Conservation (phyloP, 805 yeast species). For the Teunomyces panamensis region DNA sequence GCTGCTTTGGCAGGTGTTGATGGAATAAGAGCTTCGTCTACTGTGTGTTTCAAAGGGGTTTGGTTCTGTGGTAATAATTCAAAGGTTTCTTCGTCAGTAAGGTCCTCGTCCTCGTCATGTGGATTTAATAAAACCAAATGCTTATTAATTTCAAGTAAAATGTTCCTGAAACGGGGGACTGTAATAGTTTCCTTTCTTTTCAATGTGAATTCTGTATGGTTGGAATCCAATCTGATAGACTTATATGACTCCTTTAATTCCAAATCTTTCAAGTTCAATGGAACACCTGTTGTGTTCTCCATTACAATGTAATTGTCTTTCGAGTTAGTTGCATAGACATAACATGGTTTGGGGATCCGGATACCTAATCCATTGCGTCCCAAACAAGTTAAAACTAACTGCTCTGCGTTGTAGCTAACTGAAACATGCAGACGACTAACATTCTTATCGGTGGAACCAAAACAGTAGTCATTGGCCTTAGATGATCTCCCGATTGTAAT, state of each 20-base stretch:
- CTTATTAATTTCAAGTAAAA: constrained; percentile 71
- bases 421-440: constrained; percentile 68
- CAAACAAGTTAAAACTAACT: constrained; percentile 60
- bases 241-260: constrained; percentile 18
- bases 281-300: constrained; percentile 21
- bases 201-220: constrained; percentile 54
- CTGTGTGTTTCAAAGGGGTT: not conserved
- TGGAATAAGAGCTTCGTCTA: constrained; percentile 4
- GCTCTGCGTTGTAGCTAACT: constrained; percentile 42
- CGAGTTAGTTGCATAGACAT: constrained; percentile 23
- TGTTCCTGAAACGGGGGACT: constrained; percentile 61
- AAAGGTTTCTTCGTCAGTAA: constrained; percentile 44
- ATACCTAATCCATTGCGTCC: constrained; percentile 83
- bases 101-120: constrained; percentile 39
- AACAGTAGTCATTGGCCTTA: constrained; percentile 49
- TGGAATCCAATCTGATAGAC: constrained; percentile 39
- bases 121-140: constrained; percentile 53
- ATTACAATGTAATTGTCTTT: constrained; percentile 16
- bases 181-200: constrained; percentile 60
- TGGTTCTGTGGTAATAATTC: constrained; percentile 7
- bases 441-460: constrained; percentile 48
- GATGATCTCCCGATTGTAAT: constrained; percentile 69
- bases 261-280: constrained; percentile 16
- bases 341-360: constrained; percentile 52
- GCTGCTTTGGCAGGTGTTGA: constrained; percentile 5